Evolutionary conservation across 2,329 filamentous ascomycete genomes (phyloP), one percentile per base, ranked within the genome.

Genomic region (Fusarium musae): DNA sequence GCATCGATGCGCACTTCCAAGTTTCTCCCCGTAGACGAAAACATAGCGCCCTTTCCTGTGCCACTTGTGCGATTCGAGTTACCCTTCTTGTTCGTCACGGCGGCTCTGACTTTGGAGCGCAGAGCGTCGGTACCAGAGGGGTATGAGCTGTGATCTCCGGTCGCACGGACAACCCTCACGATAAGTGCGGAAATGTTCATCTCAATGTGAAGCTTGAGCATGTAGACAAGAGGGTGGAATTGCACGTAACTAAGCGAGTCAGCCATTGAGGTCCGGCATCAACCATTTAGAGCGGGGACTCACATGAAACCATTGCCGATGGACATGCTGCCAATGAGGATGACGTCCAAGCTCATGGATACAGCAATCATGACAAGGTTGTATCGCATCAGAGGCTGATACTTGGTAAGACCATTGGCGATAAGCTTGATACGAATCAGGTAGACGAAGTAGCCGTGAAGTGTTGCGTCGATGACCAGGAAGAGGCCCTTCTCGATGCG

Each of bases 381-480:
- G 57, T 78, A 79, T 26, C 78, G 78, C 32, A 85, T 81, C 21
- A 87, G 79, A n/a, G 80, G 77, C 62, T 82, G 82, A 70, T 87
- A 87, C 71, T 87, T 87, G 9, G 81, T 82, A 3, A 87, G 79
- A 9, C 86, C 85, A 42, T 85, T 83, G 39, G 80, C 52, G 26
- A 75, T 73, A 19, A 70, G 39, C 59, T 73, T 86, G 60, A 86
- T 86, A 66, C 86, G 85, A 74, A 86, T 83, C 3, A 87, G 77
- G n/a, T 85, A 80, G 23, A 75, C 62, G 12, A 68, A 74, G 59
- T 78, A 76, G 4, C 73, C 59, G 69, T 87, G 84, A 13, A 85
- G 79, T 9, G 58, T n/a, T 5, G 63, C 72, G 26, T 75, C 72
- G 6, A 75, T 49, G 6, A 75, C 12, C 16, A 70, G 40, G 43